These are phyloP conservation scores for Areca catechu DNA, from an alignment of 176 grass and related monocot species.

Conservation along the genomic window DNA sequence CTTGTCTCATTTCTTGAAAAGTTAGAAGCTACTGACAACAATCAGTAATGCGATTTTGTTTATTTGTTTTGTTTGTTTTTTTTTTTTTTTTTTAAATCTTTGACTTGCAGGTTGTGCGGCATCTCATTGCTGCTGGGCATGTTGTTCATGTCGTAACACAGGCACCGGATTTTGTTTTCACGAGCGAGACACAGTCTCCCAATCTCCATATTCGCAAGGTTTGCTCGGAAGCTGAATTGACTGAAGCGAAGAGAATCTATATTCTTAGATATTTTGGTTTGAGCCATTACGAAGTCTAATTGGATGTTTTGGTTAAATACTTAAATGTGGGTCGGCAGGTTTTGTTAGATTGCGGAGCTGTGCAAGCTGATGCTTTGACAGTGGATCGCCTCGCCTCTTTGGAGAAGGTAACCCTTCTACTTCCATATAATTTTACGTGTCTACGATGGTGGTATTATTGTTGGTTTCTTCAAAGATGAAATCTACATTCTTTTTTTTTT, in stretches of 20 bases:
- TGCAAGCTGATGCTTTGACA: slow-evolving; percentile 95
- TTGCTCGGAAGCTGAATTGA: not conserved
- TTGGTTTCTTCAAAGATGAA: too few relatives aligned
- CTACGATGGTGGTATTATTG: too few relatives aligned
- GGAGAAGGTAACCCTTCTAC: slow-evolving; percentile 41
- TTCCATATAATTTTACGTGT: too few relatives aligned
- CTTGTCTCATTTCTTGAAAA: too few relatives aligned
- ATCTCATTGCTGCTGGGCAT: slow-evolving; percentile 72
- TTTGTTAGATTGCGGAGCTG: slow-evolving; percentile 93
- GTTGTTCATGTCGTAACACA: slow-evolving; percentile 88
- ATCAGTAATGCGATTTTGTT: too few relatives aligned
- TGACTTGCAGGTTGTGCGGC: slow-evolving; percentile 93
- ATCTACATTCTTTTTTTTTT: too few relatives aligned
- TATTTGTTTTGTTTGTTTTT: too few relatives aligned
- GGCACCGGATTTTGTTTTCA: slow-evolving; percentile 93
- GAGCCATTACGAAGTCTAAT: too few relatives aligned
- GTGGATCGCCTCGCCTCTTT: slow-evolving; percentile 87
- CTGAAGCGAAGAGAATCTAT: too few relatives aligned
- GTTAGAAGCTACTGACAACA: too few relatives aligned
- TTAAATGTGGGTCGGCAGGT: slow-evolving; percentile 26
- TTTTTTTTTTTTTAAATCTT: not conserved
- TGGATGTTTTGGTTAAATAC: slow-evolving; percentile 4
- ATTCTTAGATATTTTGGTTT: too few relatives aligned
- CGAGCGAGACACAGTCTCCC: slow-evolving; percentile 60
- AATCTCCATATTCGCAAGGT: slow-evolving; percentile 76